Evolutionary conservation across 768 basidiomycete species (phyloP), one percentile per base, ranked within the genome.

Genomic region (Phallus indusiatus): DNA sequence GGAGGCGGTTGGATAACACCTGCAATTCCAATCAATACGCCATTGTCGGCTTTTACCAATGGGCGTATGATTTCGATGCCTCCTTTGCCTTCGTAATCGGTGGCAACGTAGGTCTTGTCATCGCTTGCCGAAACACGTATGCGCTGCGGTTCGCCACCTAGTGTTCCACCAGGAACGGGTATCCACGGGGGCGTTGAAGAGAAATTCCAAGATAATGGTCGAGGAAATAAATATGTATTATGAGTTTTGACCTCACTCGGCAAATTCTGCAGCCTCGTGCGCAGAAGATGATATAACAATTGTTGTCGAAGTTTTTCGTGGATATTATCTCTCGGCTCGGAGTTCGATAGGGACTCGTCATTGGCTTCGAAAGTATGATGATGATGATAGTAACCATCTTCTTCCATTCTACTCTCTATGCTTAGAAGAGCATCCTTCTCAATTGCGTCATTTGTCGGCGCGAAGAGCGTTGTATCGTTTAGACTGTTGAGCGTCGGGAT

Each of bases 391-490:
- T 37, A 78, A n/a, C 77, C 62, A 42, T 70, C 64, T 54, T 73
- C 64, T 18, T 67, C 65, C 42, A 54, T 62, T 28, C 46, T 59
- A 33, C 53, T 33, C 37, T 54, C 28, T 33, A 55, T 12, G 46
- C 34, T 61, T 42, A 48, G 47, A 5, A 37, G 61, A 60, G 42
- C 67, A 63, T 37, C 70, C 69, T 52, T 47, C 58, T 81, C 71
- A 64, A 94, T 82, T 35, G 96, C 96, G 60, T 91, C 85, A 73
- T 99, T 94, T 18, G 91, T 96, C 1, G 96, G 96, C 1, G 96
- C 96, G 67, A 97, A 98, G 51, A 99, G 70, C 24, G 96, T 96
- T 68, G 80, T 80, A 46, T 77, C 82, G 60, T 88, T 84, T 64
- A 99, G 83, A 64, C 77, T 83, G 70, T 95, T 96, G 63, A 99